A percentile compares a stretch with the other conserved stretches of the same genome.
Conservation (phyloP, 257 asterid species). For the Perilla frutescens region DNA sequence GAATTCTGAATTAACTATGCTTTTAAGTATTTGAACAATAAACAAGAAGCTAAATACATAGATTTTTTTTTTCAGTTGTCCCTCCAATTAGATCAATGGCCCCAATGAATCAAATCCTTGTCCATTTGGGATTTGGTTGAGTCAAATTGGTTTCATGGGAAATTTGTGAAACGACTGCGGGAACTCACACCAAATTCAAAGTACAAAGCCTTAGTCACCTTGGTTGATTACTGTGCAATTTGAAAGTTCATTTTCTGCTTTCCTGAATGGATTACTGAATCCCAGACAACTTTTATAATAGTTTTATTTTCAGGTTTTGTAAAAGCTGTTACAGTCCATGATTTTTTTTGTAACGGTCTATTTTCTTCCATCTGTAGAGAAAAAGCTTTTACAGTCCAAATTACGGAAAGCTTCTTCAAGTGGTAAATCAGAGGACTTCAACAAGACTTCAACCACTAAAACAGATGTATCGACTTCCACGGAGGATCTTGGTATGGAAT, state of each 20-base stretch:
- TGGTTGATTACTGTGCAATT: slow-evolving; percentile 18
- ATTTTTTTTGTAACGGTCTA: neutral
- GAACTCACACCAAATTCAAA: slow-evolving; percentile 16
- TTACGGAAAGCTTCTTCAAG: slow-evolving; percentile 75
- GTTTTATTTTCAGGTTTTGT: neutral
- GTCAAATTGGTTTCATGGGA: slow-evolving; percentile 8
- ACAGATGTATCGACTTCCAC: slow-evolving; percentile 86
- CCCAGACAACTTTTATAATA: slow-evolving; percentile 7
- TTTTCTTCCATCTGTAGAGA: slow-evolving; percentile 59
- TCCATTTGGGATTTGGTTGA: neutral
- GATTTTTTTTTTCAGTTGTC: neutral
- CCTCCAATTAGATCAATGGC: neutral
- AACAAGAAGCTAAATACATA: neutral
- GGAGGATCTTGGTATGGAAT: slow-evolving; percentile 80
- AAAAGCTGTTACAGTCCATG: neutral
- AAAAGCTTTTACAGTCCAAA: slow-evolving; percentile 82
- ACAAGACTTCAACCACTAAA: slow-evolving; percentile 50
- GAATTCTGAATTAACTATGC: neutral
- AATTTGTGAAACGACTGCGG: slow-evolving; percentile 16
- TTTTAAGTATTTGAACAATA: neutral
- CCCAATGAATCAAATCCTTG: neutral
- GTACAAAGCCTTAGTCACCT: slow-evolving; percentile 15
- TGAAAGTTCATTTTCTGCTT: neutral
- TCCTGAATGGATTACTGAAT: neutral
- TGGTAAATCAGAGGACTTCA: slow-evolving; percentile 59